A percentile compares a stretch with the other conserved stretches of the same genome.
phyloP scores from a whole-genome alignment of 2,329 filamentous ascomycete genomes.

The Stagonosporopsis tanaceti region DNA sequence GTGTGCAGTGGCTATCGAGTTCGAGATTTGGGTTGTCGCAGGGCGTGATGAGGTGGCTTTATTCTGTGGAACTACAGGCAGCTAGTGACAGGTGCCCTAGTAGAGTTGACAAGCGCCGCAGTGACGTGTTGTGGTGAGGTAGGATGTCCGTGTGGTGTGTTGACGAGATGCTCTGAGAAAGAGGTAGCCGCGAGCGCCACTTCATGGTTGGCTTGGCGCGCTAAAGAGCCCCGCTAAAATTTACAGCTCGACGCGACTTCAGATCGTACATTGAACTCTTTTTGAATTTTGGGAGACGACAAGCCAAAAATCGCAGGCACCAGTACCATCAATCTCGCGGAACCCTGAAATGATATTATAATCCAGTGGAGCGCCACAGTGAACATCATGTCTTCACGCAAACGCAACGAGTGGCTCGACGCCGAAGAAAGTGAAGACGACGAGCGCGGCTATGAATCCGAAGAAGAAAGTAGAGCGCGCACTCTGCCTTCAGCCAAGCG shows the following conservation, averaged over 20 bases:
- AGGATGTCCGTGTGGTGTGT: background rate
- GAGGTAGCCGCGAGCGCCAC: slow-evolving; percentile 23
- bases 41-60: background rate
- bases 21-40: background rate
- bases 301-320: background rate
- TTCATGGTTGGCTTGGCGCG: slow-evolving; percentile 5
- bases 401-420: slow-evolving; percentile 76
- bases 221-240: slow-evolving; percentile 32
- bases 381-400: slow-evolving; percentile 68
- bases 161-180: background rate
- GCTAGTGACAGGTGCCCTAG: background rate
- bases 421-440: slow-evolving; percentile 55
- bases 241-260: slow-evolving; percentile 20
- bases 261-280: background rate
- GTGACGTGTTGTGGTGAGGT: background rate
- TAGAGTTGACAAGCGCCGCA: background rate
- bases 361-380: too few species aligned
- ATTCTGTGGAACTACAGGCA: background rate
- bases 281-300: background rate
- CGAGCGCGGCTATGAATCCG: slow-evolving; percentile 68
- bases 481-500: slow-evolving; percentile 66
- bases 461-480: slow-evolving; percentile 72
- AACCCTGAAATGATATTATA: too few species aligned
- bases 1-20: background rate
- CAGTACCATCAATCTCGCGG: too few species aligned